Evolutionary conservation across 179 eudicot genomes (phyloP), one percentile per base, ranked within the genome.

Genomic region (Nepenthes alata): DNA sequence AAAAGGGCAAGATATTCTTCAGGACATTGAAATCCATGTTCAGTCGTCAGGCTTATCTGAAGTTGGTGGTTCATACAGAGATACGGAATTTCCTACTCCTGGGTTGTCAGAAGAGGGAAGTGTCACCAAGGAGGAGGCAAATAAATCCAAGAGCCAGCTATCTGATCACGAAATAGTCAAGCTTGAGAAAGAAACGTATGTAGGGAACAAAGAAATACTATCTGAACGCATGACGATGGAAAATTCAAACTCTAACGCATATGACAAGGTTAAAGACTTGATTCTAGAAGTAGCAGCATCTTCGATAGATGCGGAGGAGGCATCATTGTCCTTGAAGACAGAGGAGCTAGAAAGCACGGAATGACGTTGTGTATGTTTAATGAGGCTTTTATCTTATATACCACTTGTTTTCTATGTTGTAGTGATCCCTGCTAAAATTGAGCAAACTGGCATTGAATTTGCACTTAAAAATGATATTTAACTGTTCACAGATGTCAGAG

Each of bases 91-190:
- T 62, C 59, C 74, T 15, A 61, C 58, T 35, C 55, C 72, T 10
- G 74, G 60, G 44, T 61, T 59, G 37, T 60, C 86, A 11, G 65
- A 60, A 8, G 70, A 74, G 55, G 82, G 58, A 61, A 75, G 72
- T 75, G 71, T 54, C 64, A 58, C 67, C 34, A 59, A 65, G 66
- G 71, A 67, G 45, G 57, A 51, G 53, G 60, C 64, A 49, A 63
- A 67, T 45, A 69, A 64, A 49, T 41, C 60, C 49, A 70, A 67
- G 57, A 41, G 50, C 14, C 60, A 14, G 59, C 39, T 49, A 53
- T 44, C 69, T 38, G 60, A 62, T 41, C 45, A 7, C 8, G 57
- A 9, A 44, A 59, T 59, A 25, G 41, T 53, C 53, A 67, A 75
- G 49, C 59, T 58, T 47, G 77, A 71, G 59, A 63, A 76, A 53